phyloP scores from a whole-genome alignment of 176 grass and related monocot species.

The maize (Zea mays) region DNA sequence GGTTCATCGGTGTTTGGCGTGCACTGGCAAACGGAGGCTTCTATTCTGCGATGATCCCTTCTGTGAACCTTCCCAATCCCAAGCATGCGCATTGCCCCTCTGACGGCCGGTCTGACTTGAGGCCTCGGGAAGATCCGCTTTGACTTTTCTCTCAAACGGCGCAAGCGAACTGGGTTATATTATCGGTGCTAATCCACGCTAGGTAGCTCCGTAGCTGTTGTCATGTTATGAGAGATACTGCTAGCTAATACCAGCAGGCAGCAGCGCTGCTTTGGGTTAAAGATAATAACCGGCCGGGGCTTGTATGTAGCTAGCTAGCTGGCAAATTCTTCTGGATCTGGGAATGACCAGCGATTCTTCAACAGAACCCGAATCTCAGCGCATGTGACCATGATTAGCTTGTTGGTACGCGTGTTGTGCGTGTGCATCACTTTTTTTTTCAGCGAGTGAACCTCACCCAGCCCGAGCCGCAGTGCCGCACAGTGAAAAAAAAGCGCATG shows the following conservation, averaged over 20 bases:
- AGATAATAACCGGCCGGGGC: neutral
- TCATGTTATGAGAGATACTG: neutral
- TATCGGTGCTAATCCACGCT: neutral
- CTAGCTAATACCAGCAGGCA: neutral
- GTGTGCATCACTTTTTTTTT: neutral
- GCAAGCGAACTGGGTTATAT: neutral
- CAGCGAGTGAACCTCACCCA: neutral
- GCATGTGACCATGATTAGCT: conserved; percentile 49
- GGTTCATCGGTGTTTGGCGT: neutral
- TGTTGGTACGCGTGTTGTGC: conserved; percentile 7
- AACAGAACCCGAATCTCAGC: conserved; percentile 27
- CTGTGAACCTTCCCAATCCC: conserved; percentile 47
- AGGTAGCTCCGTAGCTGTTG: neutral
- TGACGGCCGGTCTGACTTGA: conserved; percentile 13
- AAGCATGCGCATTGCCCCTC: conserved; percentile 22
- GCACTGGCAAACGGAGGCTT: conserved; percentile 48
- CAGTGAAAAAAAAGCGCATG: conserved; percentile 16
- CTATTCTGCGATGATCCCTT: conserved; percentile 35
- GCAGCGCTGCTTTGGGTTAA: neutral
- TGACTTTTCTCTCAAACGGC: conserved; percentile 41
- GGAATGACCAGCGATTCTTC: conserved; percentile 51
- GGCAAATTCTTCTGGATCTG: conserved; percentile 56
- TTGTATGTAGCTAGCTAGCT: conserved; percentile 5
- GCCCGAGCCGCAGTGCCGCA: neutral
- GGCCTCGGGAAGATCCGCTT: conserved; percentile 45